Base-by-base conservation (phyloP, 2,329 filamentous ascomycete genomes). In the Botryotinia convoluta region DNA sequence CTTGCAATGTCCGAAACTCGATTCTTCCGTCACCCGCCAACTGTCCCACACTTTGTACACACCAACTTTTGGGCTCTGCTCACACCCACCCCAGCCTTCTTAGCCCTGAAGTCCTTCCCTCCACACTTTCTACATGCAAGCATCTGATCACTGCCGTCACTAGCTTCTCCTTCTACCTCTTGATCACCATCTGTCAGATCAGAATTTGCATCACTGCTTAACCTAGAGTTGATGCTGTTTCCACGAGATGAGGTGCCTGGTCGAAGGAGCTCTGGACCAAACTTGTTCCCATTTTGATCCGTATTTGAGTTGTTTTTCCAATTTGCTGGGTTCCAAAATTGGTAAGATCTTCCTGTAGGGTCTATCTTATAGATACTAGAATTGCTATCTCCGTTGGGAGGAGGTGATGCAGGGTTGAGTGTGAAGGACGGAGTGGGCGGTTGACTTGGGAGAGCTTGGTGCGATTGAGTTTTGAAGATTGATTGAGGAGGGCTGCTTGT, bases 31-130 rank as follows among this genome's bases (percentile, higher is more conserved):
- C 60, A 75, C 51, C 78, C 79, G 10, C 76, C 75, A 18, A 76
- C 74, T 61, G 77, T 80, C 4, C 85, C 85, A 75, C 86, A 93
- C 63, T 84, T 85, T 51, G 86, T 86, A 80, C 91, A 93, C n/a
- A 90, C 85, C 76, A 92, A 81, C 74, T 84, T 85, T 79, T 89
- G 87, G 70, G 83, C 85, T 60, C 83, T 84, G 12, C 85, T 86
- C 42, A 84, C 85, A 70, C 83, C 85, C 61, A 83, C 84, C 42
- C 83, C 85, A 6, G 85, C 82, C 74, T 86, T 88, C 76, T 86
- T 88, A 2, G 87, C 87, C 76, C 88, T 88, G 76, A 93, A 93
- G 74, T 90, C 88, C 32, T 82, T 86, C 2, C 87, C 86, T 7
- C 86, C 86, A 78, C 91, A 93, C 74, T 85, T 85, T 35, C 84